phyloP scores from a whole-genome alignment of 2,329 filamentous ascomycete genomes.

The Apiospora marii region DNA sequence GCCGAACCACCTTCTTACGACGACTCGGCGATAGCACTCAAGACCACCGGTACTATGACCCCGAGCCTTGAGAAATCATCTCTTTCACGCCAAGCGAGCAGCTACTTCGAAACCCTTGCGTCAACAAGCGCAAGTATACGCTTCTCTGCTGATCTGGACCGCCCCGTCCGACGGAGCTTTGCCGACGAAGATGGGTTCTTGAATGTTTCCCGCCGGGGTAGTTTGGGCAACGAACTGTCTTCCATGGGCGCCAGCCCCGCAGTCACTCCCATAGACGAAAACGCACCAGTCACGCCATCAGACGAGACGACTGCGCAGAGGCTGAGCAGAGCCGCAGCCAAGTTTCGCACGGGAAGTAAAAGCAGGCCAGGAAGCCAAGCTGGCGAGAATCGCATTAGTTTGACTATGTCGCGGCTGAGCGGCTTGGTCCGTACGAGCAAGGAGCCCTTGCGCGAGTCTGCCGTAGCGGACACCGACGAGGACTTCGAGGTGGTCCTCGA shows the following conservation, averaged over 20 bases:
- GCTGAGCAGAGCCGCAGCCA: constrained; percentile 64
- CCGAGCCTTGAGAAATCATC: constrained; percentile 39
- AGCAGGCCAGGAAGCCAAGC: constrained; percentile 67
- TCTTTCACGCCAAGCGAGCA: constrained; percentile 48
- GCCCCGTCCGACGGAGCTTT: constrained; percentile 56
- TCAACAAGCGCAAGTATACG: constrained; percentile 57
- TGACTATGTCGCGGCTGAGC: constrained; percentile 63
- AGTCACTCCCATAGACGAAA: constrained; percentile 42
- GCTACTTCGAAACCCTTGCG: constrained; percentile 53
- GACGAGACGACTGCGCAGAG: constrained; percentile 64
- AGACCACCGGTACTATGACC: constrained; percentile 41
- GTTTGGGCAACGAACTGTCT: constrained; percentile 56
- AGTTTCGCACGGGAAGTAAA: constrained; percentile 56
- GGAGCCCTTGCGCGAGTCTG: constrained; percentile 51
- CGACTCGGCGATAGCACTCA: constrained; percentile 55
- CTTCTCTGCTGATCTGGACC: constrained; percentile 63
- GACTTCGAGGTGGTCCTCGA: constrained; percentile 37
- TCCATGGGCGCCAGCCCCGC: constrained; percentile 49
- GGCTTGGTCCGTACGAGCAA: constrained; percentile 60
- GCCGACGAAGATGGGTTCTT: constrained; percentile 51
- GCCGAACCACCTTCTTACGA: constrained; percentile 67
- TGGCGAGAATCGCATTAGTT: constrained; percentile 64
- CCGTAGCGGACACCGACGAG: constrained; percentile 34
- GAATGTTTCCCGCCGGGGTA: constrained; percentile 54
- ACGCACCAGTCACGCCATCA: constrained; percentile 53